phyloP scores from a whole-genome alignment of 108 stramenopile genomes.

The Cyclotella cryptica region DNA sequence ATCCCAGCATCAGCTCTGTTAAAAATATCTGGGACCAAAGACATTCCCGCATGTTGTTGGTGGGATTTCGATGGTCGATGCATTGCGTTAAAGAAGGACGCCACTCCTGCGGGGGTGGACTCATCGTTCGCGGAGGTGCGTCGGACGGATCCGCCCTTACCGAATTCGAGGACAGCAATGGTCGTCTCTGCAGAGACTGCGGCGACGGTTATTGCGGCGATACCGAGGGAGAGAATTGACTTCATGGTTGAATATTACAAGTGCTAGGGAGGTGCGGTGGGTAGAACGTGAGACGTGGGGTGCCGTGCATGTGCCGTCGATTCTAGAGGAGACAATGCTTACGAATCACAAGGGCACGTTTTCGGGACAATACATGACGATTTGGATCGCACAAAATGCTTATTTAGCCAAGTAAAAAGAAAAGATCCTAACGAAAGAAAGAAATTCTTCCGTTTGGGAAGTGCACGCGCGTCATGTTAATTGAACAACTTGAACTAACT shows the following conservation, averaged over 20 bases:
- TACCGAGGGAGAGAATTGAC: slow-evolving; percentile 51
- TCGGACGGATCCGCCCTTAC: slow-evolving; percentile 72
- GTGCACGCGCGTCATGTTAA: neutral
- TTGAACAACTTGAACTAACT: neutral
- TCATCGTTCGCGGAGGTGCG: slow-evolving; percentile 50
- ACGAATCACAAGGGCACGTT: no score
- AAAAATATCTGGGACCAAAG: slow-evolving; percentile 88
- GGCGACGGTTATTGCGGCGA: slow-evolving; percentile 41
- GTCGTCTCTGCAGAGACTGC: slow-evolving; percentile 53
- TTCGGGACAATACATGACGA: no score
- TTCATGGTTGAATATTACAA: slow-evolving; percentile 28
- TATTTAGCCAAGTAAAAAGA: no score
- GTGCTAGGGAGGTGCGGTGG: neutral
- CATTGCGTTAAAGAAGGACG: slow-evolving; percentile 74
- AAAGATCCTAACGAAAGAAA: no score
- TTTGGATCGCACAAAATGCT: no score
- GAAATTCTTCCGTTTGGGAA: neutral
- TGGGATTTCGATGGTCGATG: slow-evolving; percentile 51
- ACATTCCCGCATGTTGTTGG: slow-evolving; percentile 71
- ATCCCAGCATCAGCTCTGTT: slow-evolving; percentile 69
- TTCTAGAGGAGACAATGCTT: no score
- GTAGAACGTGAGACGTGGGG: neutral
- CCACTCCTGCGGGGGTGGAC: slow-evolving; percentile 70
- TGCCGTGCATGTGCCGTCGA: neutral
- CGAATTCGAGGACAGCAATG: slow-evolving; percentile 81